These are phyloP conservation scores for Mycena belliarum DNA, from an alignment of 768 basidiomycete genomes.

Conservation along the genomic window DNA sequence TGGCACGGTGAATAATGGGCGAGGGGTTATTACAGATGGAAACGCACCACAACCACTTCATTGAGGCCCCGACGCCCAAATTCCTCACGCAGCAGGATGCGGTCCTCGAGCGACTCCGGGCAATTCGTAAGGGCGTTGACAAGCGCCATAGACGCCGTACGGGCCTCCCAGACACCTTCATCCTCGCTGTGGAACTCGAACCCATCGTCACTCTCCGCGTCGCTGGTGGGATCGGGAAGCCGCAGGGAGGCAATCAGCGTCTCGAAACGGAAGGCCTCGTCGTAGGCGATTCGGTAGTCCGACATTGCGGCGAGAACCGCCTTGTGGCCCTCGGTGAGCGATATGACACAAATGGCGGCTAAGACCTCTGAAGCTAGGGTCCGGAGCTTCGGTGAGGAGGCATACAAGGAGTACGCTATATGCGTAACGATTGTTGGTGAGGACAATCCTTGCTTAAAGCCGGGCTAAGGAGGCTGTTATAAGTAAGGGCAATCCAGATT, in stretches of 20 bases:
- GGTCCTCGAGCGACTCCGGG: conserved; percentile 75
- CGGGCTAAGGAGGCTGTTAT: not conserved
- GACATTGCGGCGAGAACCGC: conserved; percentile 77
- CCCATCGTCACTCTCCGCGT: conserved; percentile 34
- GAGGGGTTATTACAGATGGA: not conserved
- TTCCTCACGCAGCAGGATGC: conserved; percentile 81
- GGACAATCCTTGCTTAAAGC: not conserved
- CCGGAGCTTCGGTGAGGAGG: conserved; percentile 45
- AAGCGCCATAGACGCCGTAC: conserved; percentile 73
- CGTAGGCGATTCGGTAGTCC: conserved; percentile 70
- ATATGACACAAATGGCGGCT: conserved; percentile 80
- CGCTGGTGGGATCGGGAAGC: conserved; percentile 43
- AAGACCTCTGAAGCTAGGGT: conserved; percentile 75
- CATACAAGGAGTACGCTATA: conserved; percentile 10
- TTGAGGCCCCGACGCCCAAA: conserved; percentile 80
- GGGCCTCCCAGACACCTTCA: conserved; percentile 79
- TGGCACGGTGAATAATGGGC: not conserved
- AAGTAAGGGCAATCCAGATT: not conserved
- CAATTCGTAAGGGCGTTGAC: conserved; percentile 79
- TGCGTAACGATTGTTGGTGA: conserved; percentile 11
- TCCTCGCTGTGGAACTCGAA: conserved; percentile 51
- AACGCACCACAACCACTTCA: conserved; percentile 76
- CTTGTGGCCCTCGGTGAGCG: conserved; percentile 67
- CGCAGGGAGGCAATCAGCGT: conserved; percentile 66
- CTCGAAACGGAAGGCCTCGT: conserved; percentile 81